Percentiles rank a stretch among this genome's conserved stretches.
Conservation (phyloP, 2,329 filamentous ascomycete species). For the Berkeleyomyces basicola region DNA sequence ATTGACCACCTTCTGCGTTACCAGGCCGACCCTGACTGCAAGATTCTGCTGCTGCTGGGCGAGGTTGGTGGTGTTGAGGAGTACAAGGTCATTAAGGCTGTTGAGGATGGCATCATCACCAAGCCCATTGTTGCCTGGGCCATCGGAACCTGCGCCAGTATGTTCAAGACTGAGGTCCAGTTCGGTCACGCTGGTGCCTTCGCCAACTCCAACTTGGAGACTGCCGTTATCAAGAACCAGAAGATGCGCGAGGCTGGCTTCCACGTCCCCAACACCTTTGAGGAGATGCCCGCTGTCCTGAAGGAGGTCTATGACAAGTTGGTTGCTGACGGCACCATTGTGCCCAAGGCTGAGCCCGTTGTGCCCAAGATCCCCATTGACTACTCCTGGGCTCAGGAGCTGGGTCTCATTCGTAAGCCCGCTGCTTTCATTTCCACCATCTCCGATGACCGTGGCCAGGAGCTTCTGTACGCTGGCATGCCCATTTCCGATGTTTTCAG, state of each 20-base stretch:
- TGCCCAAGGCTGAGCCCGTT: constrained; percentile 71
- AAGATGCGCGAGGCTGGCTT: constrained; percentile 90
- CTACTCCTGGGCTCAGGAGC: constrained; percentile 98
- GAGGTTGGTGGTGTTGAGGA: constrained; percentile 99
- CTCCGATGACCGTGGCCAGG: constrained; percentile 97
- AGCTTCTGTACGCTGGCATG: constrained; percentile 97
- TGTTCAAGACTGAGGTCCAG: constrained; percentile 99
- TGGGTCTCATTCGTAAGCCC: constrained; percentile 97
- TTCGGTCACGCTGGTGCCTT: constrained; percentile 98
- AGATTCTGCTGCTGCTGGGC: constrained; percentile 88
- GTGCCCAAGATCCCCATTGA: constrained; percentile 99
- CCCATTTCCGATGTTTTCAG: constrained; percentile 99
- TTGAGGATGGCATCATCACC: constrained; percentile 85
- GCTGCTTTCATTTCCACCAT: constrained; percentile 99
- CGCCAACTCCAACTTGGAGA: constrained; percentile 98
- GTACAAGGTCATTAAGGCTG: constrained; percentile 97
- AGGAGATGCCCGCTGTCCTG: constrained; percentile 72
- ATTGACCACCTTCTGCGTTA: constrained; percentile 97
- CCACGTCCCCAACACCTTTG: constrained; percentile 87
- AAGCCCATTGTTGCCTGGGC: constrained; percentile 99
- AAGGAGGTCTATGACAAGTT: constrained; percentile 75
- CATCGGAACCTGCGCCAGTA: constrained; percentile 95
- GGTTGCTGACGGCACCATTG: constrained; percentile 69
- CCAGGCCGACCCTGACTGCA: constrained; percentile 92
- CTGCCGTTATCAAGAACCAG: constrained; percentile 91